A percentile compares a stretch with the other conserved stretches of the same genome.
Evolutionary conservation across 495 filamentous ascomycete species (phyloP).

Genomic region (Penicillium lividum): DNA sequence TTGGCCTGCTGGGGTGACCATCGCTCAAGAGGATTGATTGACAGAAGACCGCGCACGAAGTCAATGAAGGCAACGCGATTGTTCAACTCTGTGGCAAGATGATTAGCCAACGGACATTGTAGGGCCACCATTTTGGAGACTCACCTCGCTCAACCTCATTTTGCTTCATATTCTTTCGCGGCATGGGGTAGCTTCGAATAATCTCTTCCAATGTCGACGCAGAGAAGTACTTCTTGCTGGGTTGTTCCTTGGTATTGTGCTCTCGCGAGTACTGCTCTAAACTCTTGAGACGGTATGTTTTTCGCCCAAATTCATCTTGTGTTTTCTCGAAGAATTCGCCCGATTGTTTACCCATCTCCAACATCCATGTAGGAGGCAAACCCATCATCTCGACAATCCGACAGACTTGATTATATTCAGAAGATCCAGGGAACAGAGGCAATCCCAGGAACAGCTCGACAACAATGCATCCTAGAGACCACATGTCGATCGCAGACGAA

Average conservation of each 20-base stretch:
- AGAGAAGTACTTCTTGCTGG: constrained; percentile 99
- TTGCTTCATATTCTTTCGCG: constrained; percentile 98
- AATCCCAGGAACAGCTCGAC: constrained; percentile 96
- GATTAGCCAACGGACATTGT: constrained; percentile 24
- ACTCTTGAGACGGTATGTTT: constrained; percentile 88
- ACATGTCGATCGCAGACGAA: constrained; percentile 99
- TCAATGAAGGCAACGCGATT: constrained; percentile 99
- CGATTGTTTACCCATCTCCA: constrained; percentile 98
- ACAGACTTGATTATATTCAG: constrained; percentile 98
- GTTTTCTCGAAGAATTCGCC: constrained; percentile 97
- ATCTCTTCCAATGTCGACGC: constrained; percentile 93
- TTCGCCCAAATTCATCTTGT: constrained; percentile 86
- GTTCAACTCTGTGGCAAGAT: constrained; percentile 75
- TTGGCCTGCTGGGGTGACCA: constrained; percentile 99
- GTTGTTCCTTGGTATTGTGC: constrained; percentile 94
- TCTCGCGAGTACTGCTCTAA: constrained; percentile 98
- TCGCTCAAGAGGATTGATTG: constrained; percentile 92
- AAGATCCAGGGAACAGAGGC: constrained; percentile 95
- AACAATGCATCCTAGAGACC: constrained; percentile 98
- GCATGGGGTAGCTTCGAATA: constrained; percentile 96
- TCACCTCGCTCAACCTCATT: constrained; percentile 93
- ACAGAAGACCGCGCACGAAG: constrained; percentile 92
- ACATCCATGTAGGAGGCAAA: constrained; percentile 96
- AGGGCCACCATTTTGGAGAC: constrained; percentile 20
- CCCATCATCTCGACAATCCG: constrained; percentile 99